These are phyloP conservation scores for Solanum habrochaites DNA, from an alignment of 257 asterid genomes.

Conservation along the genomic window DNA sequence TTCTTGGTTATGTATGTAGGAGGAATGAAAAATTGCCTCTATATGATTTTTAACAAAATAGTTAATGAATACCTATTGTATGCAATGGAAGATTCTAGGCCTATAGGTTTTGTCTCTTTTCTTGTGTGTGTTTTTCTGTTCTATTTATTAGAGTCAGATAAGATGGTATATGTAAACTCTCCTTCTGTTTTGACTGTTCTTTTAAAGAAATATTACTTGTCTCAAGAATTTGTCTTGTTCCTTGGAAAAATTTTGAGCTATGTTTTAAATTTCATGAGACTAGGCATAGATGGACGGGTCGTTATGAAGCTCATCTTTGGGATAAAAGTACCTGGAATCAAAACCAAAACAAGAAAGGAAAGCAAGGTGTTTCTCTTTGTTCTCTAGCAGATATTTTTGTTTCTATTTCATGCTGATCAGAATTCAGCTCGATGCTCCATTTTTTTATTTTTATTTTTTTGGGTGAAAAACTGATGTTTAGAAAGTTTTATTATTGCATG, in stretches of 20 bases:
- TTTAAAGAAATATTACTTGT: background rate
- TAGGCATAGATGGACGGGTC: constrained; percentile 99
- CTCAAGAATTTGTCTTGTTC: background rate
- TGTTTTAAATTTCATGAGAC: constrained; percentile 14
- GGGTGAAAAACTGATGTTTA: constrained; percentile 16
- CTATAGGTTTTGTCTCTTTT: background rate
- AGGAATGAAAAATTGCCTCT: background rate
- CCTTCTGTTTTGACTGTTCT: background rate
- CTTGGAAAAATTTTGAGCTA: background rate
- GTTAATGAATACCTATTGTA: background rate
- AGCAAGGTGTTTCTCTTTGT: constrained; percentile 55
- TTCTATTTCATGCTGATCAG: background rate
- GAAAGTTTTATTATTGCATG: constrained; percentile 15
- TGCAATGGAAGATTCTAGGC: background rate
- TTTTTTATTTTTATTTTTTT: background rate
- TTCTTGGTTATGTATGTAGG: background rate
- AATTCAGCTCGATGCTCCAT: constrained; percentile 3
- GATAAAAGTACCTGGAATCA: constrained; percentile 99
- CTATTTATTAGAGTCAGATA: background rate
- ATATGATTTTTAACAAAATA: background rate
- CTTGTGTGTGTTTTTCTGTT: background rate
- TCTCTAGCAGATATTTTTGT: background rate
- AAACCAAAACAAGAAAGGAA: constrained; percentile 94
- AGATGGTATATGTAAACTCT: background rate
- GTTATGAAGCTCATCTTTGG: constrained; percentile 99